phyloP scores from a whole-genome alignment of 2,329 filamentous ascomycete species.

The Diplodia intermedia region DNA sequence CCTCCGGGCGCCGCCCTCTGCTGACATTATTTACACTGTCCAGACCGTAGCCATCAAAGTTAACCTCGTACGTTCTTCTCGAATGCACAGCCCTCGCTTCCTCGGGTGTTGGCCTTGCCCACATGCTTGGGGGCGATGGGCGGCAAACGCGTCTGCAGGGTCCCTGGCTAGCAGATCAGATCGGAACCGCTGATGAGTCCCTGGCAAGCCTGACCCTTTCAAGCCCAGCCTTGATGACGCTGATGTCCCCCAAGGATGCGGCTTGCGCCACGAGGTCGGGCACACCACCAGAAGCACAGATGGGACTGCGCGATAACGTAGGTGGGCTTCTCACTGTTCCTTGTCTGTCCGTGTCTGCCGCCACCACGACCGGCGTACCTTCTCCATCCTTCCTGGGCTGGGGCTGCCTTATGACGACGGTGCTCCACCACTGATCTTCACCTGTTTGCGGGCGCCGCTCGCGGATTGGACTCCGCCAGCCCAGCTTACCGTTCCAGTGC shows the following conservation, averaged over 20 bases:
- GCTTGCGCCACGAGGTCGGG: constrained; percentile 15
- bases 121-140: background rate
- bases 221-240: constrained; percentile 8
- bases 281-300: background rate
- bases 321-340: constrained; percentile 1
- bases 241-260: constrained; percentile 1
- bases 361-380: background rate
- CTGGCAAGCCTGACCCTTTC: background rate
- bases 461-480: background rate
- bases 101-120: background rate
- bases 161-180: background rate
- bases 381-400: background rate
- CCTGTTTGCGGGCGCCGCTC: background rate
- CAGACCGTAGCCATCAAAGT: background rate
- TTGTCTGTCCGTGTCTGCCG: background rate
- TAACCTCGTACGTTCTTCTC: background rate
- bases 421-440: constrained; percentile 11
- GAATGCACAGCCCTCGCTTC: background rate
- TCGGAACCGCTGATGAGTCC: constrained; percentile 5
- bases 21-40: constrained; percentile 1
- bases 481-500: background rate
- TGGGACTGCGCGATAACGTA: background rate
- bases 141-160: background rate
- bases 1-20: background rate
- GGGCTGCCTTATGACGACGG: constrained; percentile 6